Evolutionary conservation across 768 basidiomycete species (phyloP).

Genomic region (Candolleomyces efflorescens): DNA sequence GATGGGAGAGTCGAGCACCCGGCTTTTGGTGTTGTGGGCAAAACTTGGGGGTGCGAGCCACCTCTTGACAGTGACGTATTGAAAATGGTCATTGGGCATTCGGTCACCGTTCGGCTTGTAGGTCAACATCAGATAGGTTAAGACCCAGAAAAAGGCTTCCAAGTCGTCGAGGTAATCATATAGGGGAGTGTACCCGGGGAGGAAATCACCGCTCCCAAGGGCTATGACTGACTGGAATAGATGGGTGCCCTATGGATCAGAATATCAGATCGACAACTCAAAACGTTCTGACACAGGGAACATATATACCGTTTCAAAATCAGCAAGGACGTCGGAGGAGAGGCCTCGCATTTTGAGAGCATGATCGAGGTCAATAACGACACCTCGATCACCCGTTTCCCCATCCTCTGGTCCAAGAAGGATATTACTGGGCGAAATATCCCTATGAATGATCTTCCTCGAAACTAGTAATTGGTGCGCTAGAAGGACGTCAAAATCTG

Average conservation of each 20-base stretch:
- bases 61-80: no score
- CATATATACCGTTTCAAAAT: neutral
- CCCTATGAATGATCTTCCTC: neutral
- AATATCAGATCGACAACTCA: no score
- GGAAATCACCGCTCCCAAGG: neutral
- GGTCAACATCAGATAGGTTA: neutral
- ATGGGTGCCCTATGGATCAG: neutral
- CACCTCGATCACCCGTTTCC: neutral
- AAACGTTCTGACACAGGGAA: no score
- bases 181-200: neutral
- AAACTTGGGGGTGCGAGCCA: no score
- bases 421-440: neutral
- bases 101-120: neutral
- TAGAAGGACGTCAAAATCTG: neutral
- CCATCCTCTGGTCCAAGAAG: neutral
- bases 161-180: conserved; percentile 2
- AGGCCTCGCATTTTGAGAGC: neutral
- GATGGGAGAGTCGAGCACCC: no score
- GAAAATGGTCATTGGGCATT: no score
- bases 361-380: conserved; percentile 3
- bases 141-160: conserved; percentile 4
- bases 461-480: neutral
- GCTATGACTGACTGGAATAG: neutral
- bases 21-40: no score
- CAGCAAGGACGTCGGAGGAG: neutral